phyloP scores from a whole-genome alignment of 192 early-diverging fungal genomes.

The Backusella tuberculispora region DNA sequence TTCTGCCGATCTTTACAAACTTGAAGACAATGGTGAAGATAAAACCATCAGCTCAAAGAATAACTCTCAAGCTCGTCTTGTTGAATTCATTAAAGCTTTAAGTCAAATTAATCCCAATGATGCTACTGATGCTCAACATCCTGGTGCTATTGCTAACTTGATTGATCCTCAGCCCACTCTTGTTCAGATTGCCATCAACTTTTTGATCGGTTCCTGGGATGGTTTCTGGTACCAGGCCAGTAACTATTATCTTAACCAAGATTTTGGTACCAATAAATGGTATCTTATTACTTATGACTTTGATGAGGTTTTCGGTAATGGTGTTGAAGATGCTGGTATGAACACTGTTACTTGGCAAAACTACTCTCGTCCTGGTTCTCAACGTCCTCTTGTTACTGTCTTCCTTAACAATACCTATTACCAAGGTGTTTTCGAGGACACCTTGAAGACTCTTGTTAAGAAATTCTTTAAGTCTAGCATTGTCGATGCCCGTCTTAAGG shows the following conservation, averaged over 20 bases:
- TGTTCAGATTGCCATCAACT: constrained; percentile 43
- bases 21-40: constrained; percentile 31
- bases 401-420: constrained; percentile 41
- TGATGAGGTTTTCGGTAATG: constrained; percentile 47
- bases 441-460: constrained; percentile 44
- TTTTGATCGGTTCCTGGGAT: constrained; percentile 46
- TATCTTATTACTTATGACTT: constrained; percentile 48
- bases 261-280: constrained; percentile 44
- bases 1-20: constrained; percentile 28
- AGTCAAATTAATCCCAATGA: constrained; percentile 18
- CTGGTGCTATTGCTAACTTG: constrained; percentile 22
- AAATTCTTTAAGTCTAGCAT: constrained; percentile 47
- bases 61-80: constrained; percentile 19
- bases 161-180: constrained; percentile 31
- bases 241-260: constrained; percentile 49
- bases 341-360: constrained; percentile 38
- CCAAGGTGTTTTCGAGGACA: constrained; percentile 42
- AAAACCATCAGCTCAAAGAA: constrained; percentile 1
- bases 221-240: constrained; percentile 46
- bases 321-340: constrained; percentile 33
- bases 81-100: constrained; percentile 21
- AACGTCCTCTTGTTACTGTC: constrained; percentile 41
- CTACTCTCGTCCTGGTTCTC: constrained; percentile 34
- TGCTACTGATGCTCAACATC: constrained; percentile 30
- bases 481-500: constrained; percentile 39